Percentiles rank a stretch among this genome's conserved stretches.
phyloP scores from a whole-genome alignment of 768 basidiomycete species.

The Rhizopogon vesiculosus region DNA sequence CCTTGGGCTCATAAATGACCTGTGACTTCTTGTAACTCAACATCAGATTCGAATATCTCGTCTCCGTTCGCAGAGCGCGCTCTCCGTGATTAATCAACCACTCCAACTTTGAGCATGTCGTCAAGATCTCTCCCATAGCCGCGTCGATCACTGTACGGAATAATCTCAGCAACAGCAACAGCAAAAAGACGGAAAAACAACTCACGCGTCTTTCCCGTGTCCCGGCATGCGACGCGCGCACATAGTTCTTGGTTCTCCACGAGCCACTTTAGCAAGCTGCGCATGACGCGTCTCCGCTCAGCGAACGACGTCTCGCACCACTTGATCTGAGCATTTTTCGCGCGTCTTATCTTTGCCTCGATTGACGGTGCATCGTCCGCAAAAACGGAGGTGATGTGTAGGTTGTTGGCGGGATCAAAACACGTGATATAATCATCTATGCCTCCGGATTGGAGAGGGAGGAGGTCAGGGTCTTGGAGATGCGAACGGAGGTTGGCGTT shows the following conservation, averaged over 20 bases:
- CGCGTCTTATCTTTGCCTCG: slow-evolving; percentile 59
- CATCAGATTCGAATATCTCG: slow-evolving; percentile 60
- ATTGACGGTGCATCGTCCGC: slow-evolving; percentile 77
- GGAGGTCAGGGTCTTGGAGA: slow-evolving; percentile 45
- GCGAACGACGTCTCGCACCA: slow-evolving; percentile 77
- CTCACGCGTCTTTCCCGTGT: slow-evolving; percentile 90
- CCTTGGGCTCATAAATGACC: slow-evolving; percentile 86
- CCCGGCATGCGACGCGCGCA: slow-evolving; percentile 84
- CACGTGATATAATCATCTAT: slow-evolving; percentile 77
- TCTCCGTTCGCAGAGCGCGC: slow-evolving; percentile 65
- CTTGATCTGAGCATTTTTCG: slow-evolving; percentile 59
- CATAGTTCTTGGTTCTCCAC: slow-evolving; percentile 86
- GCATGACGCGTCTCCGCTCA: slow-evolving; percentile 76
- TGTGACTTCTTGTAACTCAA: slow-evolving; percentile 73
- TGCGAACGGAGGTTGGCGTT: slow-evolving; percentile 67
- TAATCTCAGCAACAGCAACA: neutral
- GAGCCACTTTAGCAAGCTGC: slow-evolving; percentile 88
- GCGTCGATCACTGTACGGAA: slow-evolving; percentile 76
- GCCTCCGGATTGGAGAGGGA: slow-evolving; percentile 40
- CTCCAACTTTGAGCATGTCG: slow-evolving; percentile 92
- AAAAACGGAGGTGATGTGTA: slow-evolving; percentile 73
- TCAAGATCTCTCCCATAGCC: slow-evolving; percentile 89
- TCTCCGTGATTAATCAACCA: slow-evolving; percentile 90
- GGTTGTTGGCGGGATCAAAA: slow-evolving; percentile 86
- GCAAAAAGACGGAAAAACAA: neutral